phyloP scores from a whole-genome alignment of 306 rosid species.

The Quercus ilex region DNA sequence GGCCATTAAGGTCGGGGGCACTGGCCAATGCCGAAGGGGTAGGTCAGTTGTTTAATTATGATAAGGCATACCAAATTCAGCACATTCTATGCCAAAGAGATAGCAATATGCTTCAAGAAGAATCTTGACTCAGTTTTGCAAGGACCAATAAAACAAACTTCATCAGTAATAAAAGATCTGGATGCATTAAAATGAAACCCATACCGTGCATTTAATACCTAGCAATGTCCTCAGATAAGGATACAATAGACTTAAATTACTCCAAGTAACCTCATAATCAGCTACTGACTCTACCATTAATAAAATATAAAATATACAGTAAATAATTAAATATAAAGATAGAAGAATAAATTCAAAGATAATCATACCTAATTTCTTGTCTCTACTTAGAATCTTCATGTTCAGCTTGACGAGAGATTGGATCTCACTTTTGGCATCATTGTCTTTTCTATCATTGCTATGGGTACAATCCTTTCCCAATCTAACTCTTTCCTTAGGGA shows the following conservation, averaged over 20 bases:
- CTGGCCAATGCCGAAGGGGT: too few relatives aligned
- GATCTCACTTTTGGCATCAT: conserved; percentile 61
- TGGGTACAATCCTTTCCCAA: conserved; percentile 14
- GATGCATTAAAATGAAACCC: not conserved
- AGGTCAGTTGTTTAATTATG: too few relatives aligned
- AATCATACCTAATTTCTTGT: conserved; percentile 50
- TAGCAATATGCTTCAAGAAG: too few relatives aligned
- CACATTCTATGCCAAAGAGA: too few relatives aligned
- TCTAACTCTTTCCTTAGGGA: conserved; percentile 2
- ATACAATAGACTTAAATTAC: too few relatives aligned
- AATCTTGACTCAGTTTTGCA: too few relatives aligned
- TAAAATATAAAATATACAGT: not conserved
- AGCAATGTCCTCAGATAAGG: too few relatives aligned
- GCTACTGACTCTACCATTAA: not conserved
- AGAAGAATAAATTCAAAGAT: not conserved
- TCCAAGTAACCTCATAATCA: not conserved
- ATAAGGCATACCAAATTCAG: too few relatives aligned
- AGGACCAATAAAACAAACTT: too few relatives aligned
- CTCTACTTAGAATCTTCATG: conserved; percentile 55
- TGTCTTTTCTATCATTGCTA: conserved; percentile 19
- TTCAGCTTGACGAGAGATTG: conserved; percentile 71
- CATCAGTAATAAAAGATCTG: not conserved
- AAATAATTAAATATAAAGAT: not conserved
- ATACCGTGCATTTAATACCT: not conserved
- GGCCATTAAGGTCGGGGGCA: not conserved